Evolutionary conservation across 1,284 basidiomycete genomes (phyloP).

Genomic region (Pascua guehoae): DNA sequence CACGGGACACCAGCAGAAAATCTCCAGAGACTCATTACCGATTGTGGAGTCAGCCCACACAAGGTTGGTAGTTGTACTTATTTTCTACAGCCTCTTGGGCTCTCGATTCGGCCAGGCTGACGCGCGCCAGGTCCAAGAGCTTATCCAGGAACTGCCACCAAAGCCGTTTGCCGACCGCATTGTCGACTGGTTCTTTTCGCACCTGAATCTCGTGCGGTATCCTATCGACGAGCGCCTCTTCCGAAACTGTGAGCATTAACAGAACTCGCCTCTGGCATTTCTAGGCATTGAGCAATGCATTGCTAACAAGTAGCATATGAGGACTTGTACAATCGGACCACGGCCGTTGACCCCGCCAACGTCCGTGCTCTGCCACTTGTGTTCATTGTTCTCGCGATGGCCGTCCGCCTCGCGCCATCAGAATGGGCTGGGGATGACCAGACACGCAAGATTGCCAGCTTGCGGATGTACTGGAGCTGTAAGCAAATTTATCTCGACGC

Average conservation of each 20-base stretch:
- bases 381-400: constrained; percentile 89
- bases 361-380: constrained; percentile 83
- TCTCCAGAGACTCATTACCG: constrained; percentile 68
- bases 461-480: constrained; percentile 93
- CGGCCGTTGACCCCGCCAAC: constrained; percentile 71
- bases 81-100: background rate
- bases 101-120: constrained; percentile 2
- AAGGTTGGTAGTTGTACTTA: constrained; percentile 49
- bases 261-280: too few relatives aligned
- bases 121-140: constrained; percentile 60
- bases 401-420: constrained; percentile 79
- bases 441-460: constrained; percentile 68
- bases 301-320: constrained; percentile 57
- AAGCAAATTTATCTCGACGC: constrained; percentile 41
- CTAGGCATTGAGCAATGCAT: background rate
- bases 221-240: constrained; percentile 86
- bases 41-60: constrained; percentile 83
- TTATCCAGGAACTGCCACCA: constrained; percentile 82
- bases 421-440: constrained; percentile 73
- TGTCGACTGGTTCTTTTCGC: constrained; percentile 49
- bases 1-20: constrained; percentile 50
- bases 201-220: constrained; percentile 90
- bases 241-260: constrained; percentile 53
- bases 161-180: constrained; percentile 65
- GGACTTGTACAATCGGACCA: constrained; percentile 70